Base-by-base conservation (phyloP, 139 green algal genomes). In the Mychonastes homosphaera region DNA sequence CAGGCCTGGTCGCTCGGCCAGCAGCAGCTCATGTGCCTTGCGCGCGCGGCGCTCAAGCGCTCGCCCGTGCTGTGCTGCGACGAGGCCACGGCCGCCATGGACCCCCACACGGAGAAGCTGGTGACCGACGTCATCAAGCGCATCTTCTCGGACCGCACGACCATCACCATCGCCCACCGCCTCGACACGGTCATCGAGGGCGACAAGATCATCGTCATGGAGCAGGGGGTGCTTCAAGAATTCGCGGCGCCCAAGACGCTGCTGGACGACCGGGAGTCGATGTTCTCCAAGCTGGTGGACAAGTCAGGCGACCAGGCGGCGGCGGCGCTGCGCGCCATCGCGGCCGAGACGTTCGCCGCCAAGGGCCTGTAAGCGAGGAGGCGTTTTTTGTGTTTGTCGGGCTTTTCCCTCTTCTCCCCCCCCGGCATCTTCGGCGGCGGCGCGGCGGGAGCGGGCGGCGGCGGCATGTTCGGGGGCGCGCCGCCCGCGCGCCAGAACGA, bases 11-110 rank as follows among this genome's bases (percentile, higher is more conserved):
- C 70, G 5, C 54, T 84, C 41, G 82, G 82, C 16, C 78, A 90
- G 71, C 64, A 73, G 64, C 82, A 90, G 69, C 75, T 90, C 38
- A 57, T 90, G 34, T 90, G 82, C 82, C 72, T 90, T 65, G 78
- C 70, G 7, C 74, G 83, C 15, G 79, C 79, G 4, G 69, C 80
- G 46, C 73, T 88, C 63, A 66, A 73, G 32, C 78, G 75, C 3
- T 76, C 78, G 39, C 74, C 69, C 41, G 60, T 81, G 34, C 57
- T 90, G 56, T 79, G 82, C 56, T 56, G 84, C 58, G 83, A 91
- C 44, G 83, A 91, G 74, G 83, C 83, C 12, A 91, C 83, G 3
- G 80, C 80, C 12, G 76, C 70, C 29, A 81, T 89, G 54, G 83
- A 91, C 69, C 66, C 72, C 19, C 73, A 80, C 61, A 88, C 75